Evolutionary conservation across 1,139 yeast species (phyloP), one percentile per base, ranked within the genome.

Genomic region (Yarrowia galli): DNA sequence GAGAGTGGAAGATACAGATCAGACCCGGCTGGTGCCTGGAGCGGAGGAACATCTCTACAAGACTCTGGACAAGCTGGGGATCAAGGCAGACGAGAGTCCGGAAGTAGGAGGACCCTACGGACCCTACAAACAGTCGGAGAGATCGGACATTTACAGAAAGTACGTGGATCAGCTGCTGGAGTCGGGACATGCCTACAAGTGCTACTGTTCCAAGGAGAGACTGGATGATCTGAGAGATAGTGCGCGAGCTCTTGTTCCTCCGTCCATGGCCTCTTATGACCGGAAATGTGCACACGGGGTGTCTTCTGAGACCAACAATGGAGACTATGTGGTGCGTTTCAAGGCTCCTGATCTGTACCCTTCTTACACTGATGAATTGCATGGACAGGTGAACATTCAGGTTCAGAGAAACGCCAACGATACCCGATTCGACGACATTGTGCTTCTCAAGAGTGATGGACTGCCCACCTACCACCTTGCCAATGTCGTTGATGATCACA

Each of bases 381-480:
- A 92, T 74, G 98, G 98, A 0, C 76, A 76, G 7, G 79, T 92
- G 43, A 85, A 90, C 71, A 80, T 91, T 51, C 97, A 92, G 76
- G 92, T 96, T 1, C 98, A 92, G 75, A 80, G 85, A 58, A 92
- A 93, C 75, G 76, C 79, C 25, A 67, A 71, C 3, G 97, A 92
- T 77, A 80, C 87, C 54, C 82, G 98, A 64, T 92, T 83, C 76
- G 99, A 95, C 75, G 99, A 96, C 77, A 92, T 93, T 38, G 91
- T 95, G 10, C 81, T 95, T 48, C 79, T 95, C 76, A 95, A 96
- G 76, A 89, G 97, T 10, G 98, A 95, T 75, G 95, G 96, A 0
- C 80, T 91, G 71, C 99, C 99, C 20, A 95, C 99, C 0, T 95
- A 95, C 74, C 99, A 95, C 78, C 89, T 95, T 75, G 99, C 99